These are phyloP conservation scores for Phytopythium cucurbitacearum DNA, from an alignment of 352 stramenopile species.

Conservation along the genomic window DNA sequence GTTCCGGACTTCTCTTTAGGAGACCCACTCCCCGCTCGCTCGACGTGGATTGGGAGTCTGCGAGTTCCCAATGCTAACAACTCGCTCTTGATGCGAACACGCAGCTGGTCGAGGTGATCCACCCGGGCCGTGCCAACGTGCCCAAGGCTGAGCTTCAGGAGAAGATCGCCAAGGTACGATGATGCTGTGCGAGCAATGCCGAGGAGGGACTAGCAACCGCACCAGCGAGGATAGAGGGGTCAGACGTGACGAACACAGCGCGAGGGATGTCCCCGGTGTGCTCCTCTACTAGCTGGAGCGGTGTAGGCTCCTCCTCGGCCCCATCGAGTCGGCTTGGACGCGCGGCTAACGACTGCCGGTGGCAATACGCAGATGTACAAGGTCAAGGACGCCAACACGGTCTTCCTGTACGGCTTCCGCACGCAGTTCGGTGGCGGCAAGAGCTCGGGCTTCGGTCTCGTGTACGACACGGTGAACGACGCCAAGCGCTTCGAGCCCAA, in stretches of 20 bases:
- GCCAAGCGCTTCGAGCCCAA: conserved; percentile 99
- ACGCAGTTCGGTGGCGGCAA: conserved; percentile 98
- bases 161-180: conserved; percentile 94
- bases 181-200: too few relatives aligned
- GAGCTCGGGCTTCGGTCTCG: conserved; percentile 96
- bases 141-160: conserved; percentile 97
- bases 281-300: not conserved
- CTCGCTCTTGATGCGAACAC: not conserved
- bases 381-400: conserved; percentile 93
- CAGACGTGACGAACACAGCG: not conserved
- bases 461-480: conserved; percentile 98
- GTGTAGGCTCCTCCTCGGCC: too few relatives aligned
- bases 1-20: too few relatives aligned
- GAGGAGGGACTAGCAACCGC: conserved; percentile 1
- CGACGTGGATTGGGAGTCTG: too few relatives aligned
- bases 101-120: conserved; percentile 98
- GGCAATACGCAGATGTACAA: conserved; percentile 89
- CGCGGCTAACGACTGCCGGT: not conserved
- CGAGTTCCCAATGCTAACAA: conserved; percentile 1
- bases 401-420: conserved; percentile 97
- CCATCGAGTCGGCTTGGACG: not conserved
- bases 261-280: not conserved
- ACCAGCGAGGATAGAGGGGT: not conserved
- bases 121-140: conserved; percentile 96
- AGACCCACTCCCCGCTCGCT: too few relatives aligned